Evolutionary conservation across 768 basidiomycete species (phyloP).

Genomic region (Suillus decipiens): DNA sequence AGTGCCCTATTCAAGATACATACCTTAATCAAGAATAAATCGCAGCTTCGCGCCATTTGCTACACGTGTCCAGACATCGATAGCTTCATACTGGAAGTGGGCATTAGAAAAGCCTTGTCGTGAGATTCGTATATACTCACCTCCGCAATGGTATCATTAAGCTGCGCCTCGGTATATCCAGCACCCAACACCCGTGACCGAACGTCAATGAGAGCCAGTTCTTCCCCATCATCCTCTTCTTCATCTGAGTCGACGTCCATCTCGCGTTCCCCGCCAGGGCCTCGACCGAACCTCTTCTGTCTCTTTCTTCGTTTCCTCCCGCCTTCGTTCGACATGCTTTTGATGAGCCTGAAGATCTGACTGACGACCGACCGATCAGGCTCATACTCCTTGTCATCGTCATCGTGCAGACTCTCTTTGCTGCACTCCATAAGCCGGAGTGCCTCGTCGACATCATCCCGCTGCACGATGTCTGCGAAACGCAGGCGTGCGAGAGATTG

Average conservation of each 20-base stretch:
- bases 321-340: slow-evolving; percentile 67
- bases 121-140: slow-evolving; percentile 44
- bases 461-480: slow-evolving; percentile 76
- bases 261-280: slow-evolving; percentile 69
- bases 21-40: slow-evolving; percentile 46
- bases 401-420: slow-evolving; percentile 88
- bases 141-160: slow-evolving; percentile 82
- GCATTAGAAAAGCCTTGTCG: slow-evolving; percentile 14
- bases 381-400: slow-evolving; percentile 67
- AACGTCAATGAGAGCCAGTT: slow-evolving; percentile 85
- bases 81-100: slow-evolving; percentile 74
- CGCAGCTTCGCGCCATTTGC: slow-evolving; percentile 82
- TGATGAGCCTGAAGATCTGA: slow-evolving; percentile 90
- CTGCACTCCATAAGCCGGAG: slow-evolving; percentile 95
- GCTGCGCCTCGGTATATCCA: slow-evolving; percentile 89
- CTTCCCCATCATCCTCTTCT: slow-evolving; percentile 64
- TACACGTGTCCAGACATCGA: slow-evolving; percentile 80
- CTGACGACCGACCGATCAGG: slow-evolving; percentile 78
- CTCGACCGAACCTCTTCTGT: slow-evolving; percentile 61
- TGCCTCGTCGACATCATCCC: slow-evolving; percentile 93
- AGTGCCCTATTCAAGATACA: not conserved
- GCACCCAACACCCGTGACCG: slow-evolving; percentile 81
- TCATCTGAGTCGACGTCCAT: slow-evolving; percentile 71
- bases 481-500: slow-evolving; percentile 94
- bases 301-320: slow-evolving; percentile 42